Percentiles rank a stretch among this genome's conserved stretches.
Conservation (phyloP, 805 yeast species). For the Sugiyamaella americana region DNA sequence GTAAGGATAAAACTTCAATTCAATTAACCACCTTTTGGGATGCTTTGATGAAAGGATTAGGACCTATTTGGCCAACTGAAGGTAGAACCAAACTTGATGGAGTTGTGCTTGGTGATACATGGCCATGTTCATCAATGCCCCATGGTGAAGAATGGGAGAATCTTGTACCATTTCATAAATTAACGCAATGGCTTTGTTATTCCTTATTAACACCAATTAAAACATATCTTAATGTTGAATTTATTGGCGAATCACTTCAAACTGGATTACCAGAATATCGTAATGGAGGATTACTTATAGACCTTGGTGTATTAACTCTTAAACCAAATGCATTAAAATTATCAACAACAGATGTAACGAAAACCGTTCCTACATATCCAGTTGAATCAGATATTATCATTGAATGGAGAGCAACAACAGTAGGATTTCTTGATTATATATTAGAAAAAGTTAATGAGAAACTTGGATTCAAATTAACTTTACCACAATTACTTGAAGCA, state of each 20-base stretch:
- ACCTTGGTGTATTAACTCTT: conserved; percentile 44
- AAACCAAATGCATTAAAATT: conserved; percentile 36
- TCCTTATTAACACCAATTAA: conserved; percentile 51
- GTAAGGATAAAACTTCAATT: conserved; percentile 18
- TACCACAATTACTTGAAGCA: conserved; percentile 61
- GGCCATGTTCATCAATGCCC: conserved; percentile 36
- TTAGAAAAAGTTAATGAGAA: conserved; percentile 47
- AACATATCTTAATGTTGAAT: conserved; percentile 36
- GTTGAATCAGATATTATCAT: conserved; percentile 57
- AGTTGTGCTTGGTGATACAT: conserved; percentile 54
- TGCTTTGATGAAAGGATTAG: conserved; percentile 49
- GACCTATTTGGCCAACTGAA: conserved; percentile 52
- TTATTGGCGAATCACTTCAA: conserved; percentile 38
- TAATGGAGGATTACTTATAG: conserved; percentile 60
- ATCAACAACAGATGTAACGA: neutral
- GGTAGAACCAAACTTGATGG: conserved; percentile 50
- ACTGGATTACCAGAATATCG: conserved; percentile 59
- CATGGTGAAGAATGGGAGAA: conserved; percentile 34
- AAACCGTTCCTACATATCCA: conserved; percentile 41
- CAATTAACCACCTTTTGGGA: conserved; percentile 48
- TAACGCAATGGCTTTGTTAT: conserved; percentile 63
- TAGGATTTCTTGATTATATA: conserved; percentile 49
- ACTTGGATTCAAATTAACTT: conserved; percentile 32
- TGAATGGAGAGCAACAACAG: conserved; percentile 62
- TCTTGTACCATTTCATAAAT: conserved; percentile 57